Evolutionary conservation across 495 filamentous ascomycete genomes (phyloP).

Genomic region (Mycothermus thermophilus): DNA sequence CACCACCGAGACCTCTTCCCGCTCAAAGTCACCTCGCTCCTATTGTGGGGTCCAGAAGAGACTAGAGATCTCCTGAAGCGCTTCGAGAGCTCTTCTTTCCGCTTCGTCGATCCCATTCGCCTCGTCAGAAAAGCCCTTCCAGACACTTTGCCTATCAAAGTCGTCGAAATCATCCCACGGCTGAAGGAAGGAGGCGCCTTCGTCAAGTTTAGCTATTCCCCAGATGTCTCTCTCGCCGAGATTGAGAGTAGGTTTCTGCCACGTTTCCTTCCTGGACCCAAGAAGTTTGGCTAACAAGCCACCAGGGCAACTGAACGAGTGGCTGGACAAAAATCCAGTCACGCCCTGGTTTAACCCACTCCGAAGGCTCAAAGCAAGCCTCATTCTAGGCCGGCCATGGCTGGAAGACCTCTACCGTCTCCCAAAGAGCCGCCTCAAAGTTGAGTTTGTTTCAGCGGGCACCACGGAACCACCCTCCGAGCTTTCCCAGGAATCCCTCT

Average conservation of each 20-base stretch:
- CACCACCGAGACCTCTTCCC: slow-evolving; percentile 66
- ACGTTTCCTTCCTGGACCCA: neutral
- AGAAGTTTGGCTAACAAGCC: slow-evolving; percentile 1
- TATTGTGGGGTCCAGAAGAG: slow-evolving; percentile 46
- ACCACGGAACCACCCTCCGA: slow-evolving; percentile 42
- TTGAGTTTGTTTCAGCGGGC: slow-evolving; percentile 70
- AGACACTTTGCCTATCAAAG: slow-evolving; percentile 40
- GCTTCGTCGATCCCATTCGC: slow-evolving; percentile 48
- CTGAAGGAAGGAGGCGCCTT: slow-evolving; percentile 89
- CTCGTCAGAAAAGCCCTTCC: slow-evolving; percentile 53
- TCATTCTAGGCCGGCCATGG: slow-evolving; percentile 82
- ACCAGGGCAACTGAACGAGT: slow-evolving; percentile 15
- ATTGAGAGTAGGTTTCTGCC: slow-evolving; percentile 34
- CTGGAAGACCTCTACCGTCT: slow-evolving; percentile 81
- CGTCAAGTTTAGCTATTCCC: slow-evolving; percentile 63
- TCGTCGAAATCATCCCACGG: slow-evolving; percentile 67
- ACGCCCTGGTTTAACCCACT: slow-evolving; percentile 85
- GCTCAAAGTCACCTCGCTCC: slow-evolving; percentile 52
- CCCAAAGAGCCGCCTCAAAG: slow-evolving; percentile 56
- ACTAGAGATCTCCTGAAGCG: slow-evolving; percentile 45
- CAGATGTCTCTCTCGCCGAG: slow-evolving; percentile 37
- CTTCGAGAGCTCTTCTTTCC: slow-evolving; percentile 43
- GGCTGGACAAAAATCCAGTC: slow-evolving; percentile 56
- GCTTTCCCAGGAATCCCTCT: slow-evolving; percentile 75
- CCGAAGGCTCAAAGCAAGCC: slow-evolving; percentile 46